Base-by-base conservation (phyloP, 2,329 filamentous ascomycete genomes). In the Aureobasidium sp. region DNA sequence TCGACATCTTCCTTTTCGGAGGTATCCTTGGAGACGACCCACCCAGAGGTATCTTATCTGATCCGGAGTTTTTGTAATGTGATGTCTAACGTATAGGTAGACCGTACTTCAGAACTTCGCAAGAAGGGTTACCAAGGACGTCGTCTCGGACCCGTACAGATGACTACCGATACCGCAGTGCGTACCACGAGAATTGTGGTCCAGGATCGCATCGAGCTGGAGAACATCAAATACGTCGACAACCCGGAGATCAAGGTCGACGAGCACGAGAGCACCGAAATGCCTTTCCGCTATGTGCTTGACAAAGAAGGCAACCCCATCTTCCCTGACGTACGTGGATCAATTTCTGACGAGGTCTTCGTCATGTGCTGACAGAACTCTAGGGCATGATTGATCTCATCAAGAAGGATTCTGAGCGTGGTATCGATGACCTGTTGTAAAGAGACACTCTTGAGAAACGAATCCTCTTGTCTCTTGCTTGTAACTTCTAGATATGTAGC, bases 101-200 rank as follows among this genome's bases (percentile, higher is more conserved):
- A 97, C 75, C 87, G 94, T 64, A 99, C 94, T 4, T 93, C 89
- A n/a, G 94, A 99, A 74, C 78, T 99, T 67, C 85, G 94, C 57
- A 91, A 90, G 74, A 96, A 97, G 72, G 94, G 94, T 3, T 99
- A 95, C 68, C 80, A 86, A 61, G 91, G 93, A 61, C 85, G 94
- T 57, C 83, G 94, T 61, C 79, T 99, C 31, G 94, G 94, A 0
- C 90, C 93, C 8, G 87, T 92, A 67, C 94, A 99, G 75, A 96
- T 99, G 93, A 97, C 94, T 3, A 99, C 94, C 4, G 94, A 99
- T 73, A 99, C 94, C 21, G 94, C 94, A 4, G 94, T 96, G 54
- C 83, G 94, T 66, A 93, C 96, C 46, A 97, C 94, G 33, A 84
- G 94, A 65, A 87, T 95, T 67, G 88, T 97, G 6, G 85, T 92